These are phyloP conservation scores for Mycogone perniciosa DNA, from an alignment of 2,329 filamentous ascomycete genomes.

Conservation along the genomic window DNA sequence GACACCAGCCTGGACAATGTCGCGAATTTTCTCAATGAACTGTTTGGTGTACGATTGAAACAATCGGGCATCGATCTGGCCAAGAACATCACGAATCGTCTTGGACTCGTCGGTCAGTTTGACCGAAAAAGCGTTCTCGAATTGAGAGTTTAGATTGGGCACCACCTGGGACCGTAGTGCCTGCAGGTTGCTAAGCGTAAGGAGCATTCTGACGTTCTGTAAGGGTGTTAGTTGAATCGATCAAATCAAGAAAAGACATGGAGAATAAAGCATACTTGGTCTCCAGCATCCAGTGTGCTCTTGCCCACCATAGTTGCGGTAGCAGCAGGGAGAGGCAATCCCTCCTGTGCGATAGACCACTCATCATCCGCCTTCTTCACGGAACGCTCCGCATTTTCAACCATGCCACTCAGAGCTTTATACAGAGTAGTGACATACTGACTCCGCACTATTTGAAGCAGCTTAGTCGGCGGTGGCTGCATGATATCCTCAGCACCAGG, in stretches of 20 bases:
- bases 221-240: slow-evolving; percentile 20
- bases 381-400: slow-evolving; percentile 85
- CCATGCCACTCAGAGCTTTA: slow-evolving; percentile 89
- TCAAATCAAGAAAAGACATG: not conserved
- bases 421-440: slow-evolving; percentile 94
- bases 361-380: slow-evolving; percentile 58
- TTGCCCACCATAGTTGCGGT: slow-evolving; percentile 34
- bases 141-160: slow-evolving; percentile 81
- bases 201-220: slow-evolving; percentile 84
- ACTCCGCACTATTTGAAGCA: slow-evolving; percentile 82
- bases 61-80: slow-evolving; percentile 82
- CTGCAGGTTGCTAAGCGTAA: slow-evolving; percentile 89
- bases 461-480: slow-evolving; percentile 74
- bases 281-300: slow-evolving; percentile 47
- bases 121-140: slow-evolving; percentile 89
- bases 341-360: slow-evolving; percentile 47
- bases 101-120: slow-evolving; percentile 91
- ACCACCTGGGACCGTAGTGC: slow-evolving; percentile 75
- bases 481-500: slow-evolving; percentile 71
- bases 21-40: slow-evolving; percentile 59
- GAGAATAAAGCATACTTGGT: slow-evolving; percentile 40
- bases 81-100: slow-evolving; percentile 82
- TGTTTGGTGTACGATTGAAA: slow-evolving; percentile 90
- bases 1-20: slow-evolving; percentile 69
- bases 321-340: slow-evolving; percentile 30